Evolutionary conservation across 768 basidiomycete genomes (phyloP), one percentile per base, ranked within the genome.

Genomic region (Lactarius trivialis): DNA sequence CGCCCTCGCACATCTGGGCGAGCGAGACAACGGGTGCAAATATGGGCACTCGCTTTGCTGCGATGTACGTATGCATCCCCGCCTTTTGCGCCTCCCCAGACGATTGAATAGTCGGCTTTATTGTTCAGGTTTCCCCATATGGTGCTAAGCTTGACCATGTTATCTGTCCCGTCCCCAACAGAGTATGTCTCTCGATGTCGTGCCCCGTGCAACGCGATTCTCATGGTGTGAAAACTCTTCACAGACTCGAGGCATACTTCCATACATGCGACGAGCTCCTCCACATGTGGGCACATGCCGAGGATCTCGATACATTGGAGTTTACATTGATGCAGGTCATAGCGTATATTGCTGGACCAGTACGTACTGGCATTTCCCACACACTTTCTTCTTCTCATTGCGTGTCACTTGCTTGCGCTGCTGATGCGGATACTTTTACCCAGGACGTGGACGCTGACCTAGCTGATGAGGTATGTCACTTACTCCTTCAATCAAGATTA

Each of bases 1-100:
- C 71, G 7, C 64, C 71, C 6, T 65, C 66, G 17, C 71, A 72
- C 52, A 1, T 72, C n/a, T 71, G 70, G 62, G 71, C 71, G 15
- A 67, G 66, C 41, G 69, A 71, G 39, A 63, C 67, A 28, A 68
- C 66, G 45, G 68, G 60, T 4, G 67, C 69, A 9, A 65, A 70
- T 58, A 15, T 60, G 17, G 71, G 67, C 7, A 60, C 68, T 41
- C 71, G 70, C 21, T 68, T 72, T 53, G 64, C 68, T 8, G 60
- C 51, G 14, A 15, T 68, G 68, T 68, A 55, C 17, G 68, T 37
- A n/a, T 7, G 9, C 36, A 17, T n/a, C 12, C 15, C 2, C 3
- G 28, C 21, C 8, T 14, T 19, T 21, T 8, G 8, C n/a, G n/a
- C n/a, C 30, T 14, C 1, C 4, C 7, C 3, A 2, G 21, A 45